A percentile compares a stretch with the other conserved stretches of the same genome.
Evolutionary conservation across 2,329 filamentous ascomycete species (phyloP).

Genomic region (Myrmaecium sp.): DNA sequence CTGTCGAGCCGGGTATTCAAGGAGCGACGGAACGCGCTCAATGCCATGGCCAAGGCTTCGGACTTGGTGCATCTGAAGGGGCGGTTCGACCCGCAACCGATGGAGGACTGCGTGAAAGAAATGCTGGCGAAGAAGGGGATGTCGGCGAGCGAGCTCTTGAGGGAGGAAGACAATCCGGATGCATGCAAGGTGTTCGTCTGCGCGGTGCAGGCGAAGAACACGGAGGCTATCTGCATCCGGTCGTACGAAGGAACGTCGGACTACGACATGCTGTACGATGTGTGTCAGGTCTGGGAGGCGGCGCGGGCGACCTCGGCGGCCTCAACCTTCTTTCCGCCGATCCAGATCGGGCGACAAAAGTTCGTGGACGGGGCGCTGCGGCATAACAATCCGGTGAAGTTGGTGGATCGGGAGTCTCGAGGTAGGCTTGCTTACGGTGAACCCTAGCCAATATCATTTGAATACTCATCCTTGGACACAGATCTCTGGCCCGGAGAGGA

Average conservation of each 20-base stretch:
- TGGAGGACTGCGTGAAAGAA: constrained; percentile 6
- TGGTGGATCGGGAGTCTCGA: constrained; percentile 24
- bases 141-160: too few relatives aligned
- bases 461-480: too few relatives aligned
- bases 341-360: constrained; percentile 17
- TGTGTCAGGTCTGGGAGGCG: constrained; percentile 13
- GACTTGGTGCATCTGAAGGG: too few relatives aligned
- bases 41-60: constrained; percentile 1
- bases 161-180: constrained; percentile 2
- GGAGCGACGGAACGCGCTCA: constrained; percentile 4
- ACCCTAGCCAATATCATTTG: constrained; percentile 12
- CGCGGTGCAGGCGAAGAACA: constrained; percentile 22
- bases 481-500: too few relatives aligned
- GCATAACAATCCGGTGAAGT: constrained; percentile 30
- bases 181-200: constrained; percentile 21
- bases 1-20: constrained; percentile 5
- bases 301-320: constrained; percentile 15
- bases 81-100: constrained; percentile 5
- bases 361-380: constrained; percentile 25
- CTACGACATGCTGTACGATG: constrained; percentile 1
- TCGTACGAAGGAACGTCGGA: constrained; percentile 7
- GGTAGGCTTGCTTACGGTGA: too few relatives aligned
- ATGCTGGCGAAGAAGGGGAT: constrained; percentile 4
- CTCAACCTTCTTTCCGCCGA: constrained; percentile 15
- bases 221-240: constrained; percentile 25